phyloP scores from a whole-genome alignment of 805 yeast species.

The Spathaspora sp. region DNA sequence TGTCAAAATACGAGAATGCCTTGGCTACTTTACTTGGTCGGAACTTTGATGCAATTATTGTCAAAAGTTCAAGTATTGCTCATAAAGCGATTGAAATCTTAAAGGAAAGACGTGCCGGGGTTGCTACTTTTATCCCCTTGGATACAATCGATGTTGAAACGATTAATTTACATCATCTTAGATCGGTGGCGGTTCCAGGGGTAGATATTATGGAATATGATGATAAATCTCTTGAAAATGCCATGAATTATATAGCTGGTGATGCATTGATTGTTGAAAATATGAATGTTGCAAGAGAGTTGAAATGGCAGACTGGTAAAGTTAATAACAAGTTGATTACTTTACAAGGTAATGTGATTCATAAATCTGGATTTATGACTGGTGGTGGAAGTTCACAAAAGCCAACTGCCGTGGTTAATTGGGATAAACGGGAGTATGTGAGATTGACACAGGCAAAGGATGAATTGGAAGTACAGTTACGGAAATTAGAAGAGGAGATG shows the following conservation, averaged over 20 bases:
- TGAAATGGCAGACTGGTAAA: constrained; percentile 55
- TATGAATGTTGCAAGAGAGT: constrained; percentile 60
- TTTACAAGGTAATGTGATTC: constrained; percentile 79
- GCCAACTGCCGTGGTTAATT: constrained; percentile 40
- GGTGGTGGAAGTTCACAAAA: constrained; percentile 57
- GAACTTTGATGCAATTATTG: constrained; percentile 78
- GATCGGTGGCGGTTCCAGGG: constrained; percentile 61
- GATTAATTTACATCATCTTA: constrained; percentile 49
- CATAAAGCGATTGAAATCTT: constrained; percentile 73
- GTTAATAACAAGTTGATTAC: constrained; percentile 67
- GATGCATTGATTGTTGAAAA: constrained; percentile 75
- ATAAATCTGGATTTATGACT: constrained; percentile 86
- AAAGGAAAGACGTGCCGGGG: constrained; percentile 82
- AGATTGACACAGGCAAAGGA: constrained; percentile 50
- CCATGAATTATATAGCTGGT: constrained; percentile 77
- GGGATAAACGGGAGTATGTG: constrained; percentile 72
- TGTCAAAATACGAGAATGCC: constrained; percentile 69
- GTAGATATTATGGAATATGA: constrained; percentile 67
- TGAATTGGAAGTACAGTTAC: constrained; percentile 47
- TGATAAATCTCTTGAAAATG: constrained; percentile 66
- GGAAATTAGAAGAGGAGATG: constrained; percentile 42
- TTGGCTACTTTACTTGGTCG: constrained; percentile 75
- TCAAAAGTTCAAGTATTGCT: constrained; percentile 67
- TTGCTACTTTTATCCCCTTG: constrained; percentile 83
- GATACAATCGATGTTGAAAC: constrained; percentile 61